Base-by-base conservation (phyloP, 108 stramenopile species). In the Nitzschia sp. region DNA sequence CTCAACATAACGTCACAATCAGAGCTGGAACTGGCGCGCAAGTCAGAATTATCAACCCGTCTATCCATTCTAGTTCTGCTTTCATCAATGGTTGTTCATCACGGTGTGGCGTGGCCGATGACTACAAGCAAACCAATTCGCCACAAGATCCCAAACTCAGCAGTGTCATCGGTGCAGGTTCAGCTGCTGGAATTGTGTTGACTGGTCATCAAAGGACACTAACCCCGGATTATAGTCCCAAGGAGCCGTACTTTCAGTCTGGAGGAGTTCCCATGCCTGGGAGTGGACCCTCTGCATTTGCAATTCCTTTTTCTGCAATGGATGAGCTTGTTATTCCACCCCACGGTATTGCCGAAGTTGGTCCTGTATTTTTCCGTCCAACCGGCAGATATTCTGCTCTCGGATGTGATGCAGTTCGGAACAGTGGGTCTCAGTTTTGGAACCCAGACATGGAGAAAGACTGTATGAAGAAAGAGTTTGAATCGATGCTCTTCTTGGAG, bases 341-440 rank as follows among this genome's bases (percentile, higher is more conserved):
- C 6, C 82, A 74, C 66, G 84, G 87, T n/a, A 56, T 65, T 54
- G 89, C 75, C 24, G 75, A 86, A 44, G 41, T 93, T 26, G 92
- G 92, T 12, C 92, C 92, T 8, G 76, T 93, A 0, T 67, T 80
- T 44, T 93, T 93, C 48, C 87, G 92, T 22, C 92, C 92, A 42
- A 84, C 91, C 19, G 78, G 84, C 20, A 65, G 83, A 6, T 53
- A 39, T 41, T 57, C 53, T 38, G 51, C 44, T 11, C 59, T 80
- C 22, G 79, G 83, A 5, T 80, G 83, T 41, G 56, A 69, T 15
- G 15, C 57, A 0, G 73, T 62, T 2, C 44, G 44, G 24, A 19
- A 71, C 15, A 74, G 64, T 26, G 65, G 53, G 3, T 57, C 69
- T 3, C 62, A 44, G 10, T 58, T 53, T 52, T 48, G 56, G 59